These are phyloP conservation scores for Magnaporthiopsis incrustans DNA, from an alignment of 2,329 filamentous ascomycete genomes.

Conservation along the genomic window DNA sequence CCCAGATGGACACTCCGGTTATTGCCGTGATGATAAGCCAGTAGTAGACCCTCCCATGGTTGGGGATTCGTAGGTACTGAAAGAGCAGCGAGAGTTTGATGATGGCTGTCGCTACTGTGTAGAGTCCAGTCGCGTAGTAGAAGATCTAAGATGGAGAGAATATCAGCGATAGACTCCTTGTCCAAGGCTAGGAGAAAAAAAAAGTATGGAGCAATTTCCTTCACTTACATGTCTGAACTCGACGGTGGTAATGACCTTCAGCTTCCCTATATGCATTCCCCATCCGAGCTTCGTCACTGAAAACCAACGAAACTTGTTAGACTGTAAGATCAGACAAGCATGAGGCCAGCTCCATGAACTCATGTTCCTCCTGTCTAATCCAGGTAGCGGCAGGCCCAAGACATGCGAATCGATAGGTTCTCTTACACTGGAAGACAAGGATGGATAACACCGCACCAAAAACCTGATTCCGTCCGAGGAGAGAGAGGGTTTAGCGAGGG, in stretches of 20 bases:
- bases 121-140: constrained; percentile 17
- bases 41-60: constrained; percentile 8
- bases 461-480: not conserved
- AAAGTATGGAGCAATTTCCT: not conserved
- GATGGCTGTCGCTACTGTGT: constrained; percentile 16
- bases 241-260: not conserved
- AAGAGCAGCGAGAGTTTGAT: constrained; percentile 18
- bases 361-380: not conserved
- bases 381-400: no score
- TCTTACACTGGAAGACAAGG: constrained; percentile 8
- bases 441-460: constrained; percentile 3
- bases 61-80: constrained; percentile 19
- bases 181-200: no score
- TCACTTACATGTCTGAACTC: not conserved
- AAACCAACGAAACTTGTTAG: not conserved
- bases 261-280: not conserved
- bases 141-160: constrained; percentile 10
- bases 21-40: constrained; percentile 14
- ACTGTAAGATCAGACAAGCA: not conserved
- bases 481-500: not conserved
- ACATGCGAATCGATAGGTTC: not conserved
- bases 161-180: no score
- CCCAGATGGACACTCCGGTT: constrained; percentile 15
- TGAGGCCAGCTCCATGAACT: not conserved
- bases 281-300: not conserved